Evolutionary conservation across 345 rosid genomes (phyloP), one percentile per base, ranked within the genome.

Genomic region (Citrus maxima): DNA sequence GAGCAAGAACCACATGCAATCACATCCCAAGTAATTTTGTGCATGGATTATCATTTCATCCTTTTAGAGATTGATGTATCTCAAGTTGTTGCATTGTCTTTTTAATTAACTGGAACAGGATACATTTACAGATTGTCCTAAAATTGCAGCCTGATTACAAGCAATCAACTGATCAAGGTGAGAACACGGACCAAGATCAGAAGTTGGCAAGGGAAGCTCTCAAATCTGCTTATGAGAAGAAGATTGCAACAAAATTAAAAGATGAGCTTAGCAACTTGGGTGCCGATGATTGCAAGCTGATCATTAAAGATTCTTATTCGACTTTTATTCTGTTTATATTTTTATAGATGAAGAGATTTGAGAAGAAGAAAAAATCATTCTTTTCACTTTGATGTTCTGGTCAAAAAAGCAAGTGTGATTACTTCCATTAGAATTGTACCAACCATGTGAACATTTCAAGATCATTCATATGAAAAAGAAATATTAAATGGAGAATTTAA

Each of bases 121-220:
- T 0, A 59, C 30, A 73, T 58, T 32, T 21, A 34, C 54, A 12
- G 42, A 1, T 4, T 65, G 67, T 60, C 54, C 65, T 32, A 69
- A 74, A 77, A 60, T 70, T 56, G 77, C 86, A 96, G 99, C 97
- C 97, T 0, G 91, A 89, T 77, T 82, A 86, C 67, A 87, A 69
- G 70, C 72, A 88, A 6, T 79, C 81, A 24, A 76, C 73, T 5
- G 92, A 88, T 65, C 90, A 85, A 76, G 88, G 83, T n/a, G 98
- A 96, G 85, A 89, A 73, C 73, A 56, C 67, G 13, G 98, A 94
- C 70, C 84, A 89, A 81, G 97, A 96, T 30, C 92, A 87, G 84
- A 92, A 90, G 85, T 75, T 79, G 4, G 90, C 93, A 37, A 90
- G 88, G 86, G 97, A 94, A 82, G 61, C 93, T 30, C 95, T 96